Base-by-base conservation (phyloP, 805 yeast species). In the Torulaspora gathmanii region DNA sequence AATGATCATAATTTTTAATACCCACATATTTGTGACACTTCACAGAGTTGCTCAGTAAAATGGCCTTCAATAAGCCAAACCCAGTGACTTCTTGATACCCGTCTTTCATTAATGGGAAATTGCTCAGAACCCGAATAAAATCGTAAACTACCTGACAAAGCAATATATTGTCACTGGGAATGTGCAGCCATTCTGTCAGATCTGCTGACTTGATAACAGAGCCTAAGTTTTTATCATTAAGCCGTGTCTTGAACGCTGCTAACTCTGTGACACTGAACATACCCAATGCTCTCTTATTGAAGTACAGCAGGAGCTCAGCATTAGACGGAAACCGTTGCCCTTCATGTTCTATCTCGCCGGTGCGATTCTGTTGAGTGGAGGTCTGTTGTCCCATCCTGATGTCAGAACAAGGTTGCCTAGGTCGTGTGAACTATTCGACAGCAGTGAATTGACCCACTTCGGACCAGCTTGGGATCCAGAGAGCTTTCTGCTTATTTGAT, bases 51-150 rank as follows among this genome's bases (percentile, higher is more conserved):
- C 82, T 45, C 10, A 76, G 63, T 0, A 72, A 57, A 4, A 78
- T 45, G 0, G 73, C 70, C 50, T 79, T 74, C 11, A 73, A 46
- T 34, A 78, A 45, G 3, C 72, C 74, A 3, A 67, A 63, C 3
- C 65, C 65, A 1, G 69, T 62, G 6, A 77, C 57, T 3, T 64
- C 52, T 9, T 57, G 59, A 4, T 54, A 57, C 25, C 58, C 51
- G 13, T 68, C 69, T 17, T 64, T 60, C 6, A 78, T 46, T 42
- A 78, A 69, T 0, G 86, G 86, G 53, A 74, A 76, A 22, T 66
- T 65, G 0, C 79, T 71, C 23, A 83, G 43, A 4, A 70, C 69
- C 25, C 63, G 60, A 12, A 78, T 58, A 4, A 75, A 60, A 5
- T 67, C 61, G 54, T 70, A 71, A 0, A 81, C 42, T 2, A 72